These are phyloP conservation scores for Triticum monococcum DNA, from an alignment of 176 grass and related monocot species.

Conservation along the genomic window DNA sequence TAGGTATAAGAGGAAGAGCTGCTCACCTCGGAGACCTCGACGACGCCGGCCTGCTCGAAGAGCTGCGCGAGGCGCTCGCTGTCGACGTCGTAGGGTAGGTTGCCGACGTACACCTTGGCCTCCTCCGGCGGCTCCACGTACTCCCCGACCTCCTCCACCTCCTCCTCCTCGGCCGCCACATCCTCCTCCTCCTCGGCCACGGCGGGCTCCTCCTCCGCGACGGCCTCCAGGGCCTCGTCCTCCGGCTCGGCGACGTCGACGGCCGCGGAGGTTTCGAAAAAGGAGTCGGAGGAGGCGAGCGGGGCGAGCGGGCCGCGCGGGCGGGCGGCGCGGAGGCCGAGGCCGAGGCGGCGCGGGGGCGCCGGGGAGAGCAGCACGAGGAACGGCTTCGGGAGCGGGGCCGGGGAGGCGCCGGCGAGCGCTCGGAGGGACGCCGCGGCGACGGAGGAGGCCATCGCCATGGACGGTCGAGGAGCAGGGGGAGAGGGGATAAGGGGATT, in stretches of 20 bases:
- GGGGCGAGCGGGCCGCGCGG: slow-evolving; percentile 32
- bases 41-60: slow-evolving; percentile 75
- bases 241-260: slow-evolving; percentile 27
- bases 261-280: not conserved
- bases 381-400: slow-evolving; percentile 29
- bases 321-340: slow-evolving; percentile 17
- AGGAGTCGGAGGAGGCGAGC: slow-evolving; percentile 30
- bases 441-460: slow-evolving; percentile 37
- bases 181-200: slow-evolving; percentile 1
- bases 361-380: slow-evolving; percentile 34
- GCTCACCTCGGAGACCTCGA: slow-evolving; percentile 80
- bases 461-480: not conserved
- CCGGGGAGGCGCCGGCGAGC: slow-evolving; percentile 16
- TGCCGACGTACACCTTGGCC: slow-evolving; percentile 84
- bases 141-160: slow-evolving; percentile 36
- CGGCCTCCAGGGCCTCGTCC: slow-evolving; percentile 23
- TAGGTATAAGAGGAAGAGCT: too few relatives aligned
- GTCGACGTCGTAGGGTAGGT: slow-evolving; percentile 82
- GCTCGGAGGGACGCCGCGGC: slow-evolving; percentile 29
- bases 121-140: slow-evolving; percentile 49
- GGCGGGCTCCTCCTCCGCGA: slow-evolving; percentile 34
- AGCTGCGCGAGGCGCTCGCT: slow-evolving; percentile 81
- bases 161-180: not conserved
- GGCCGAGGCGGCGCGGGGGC: not conserved
- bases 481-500: not conserved